A percentile compares a stretch with the other conserved stretches of the same genome.
Conservation (phyloP, 1,139 yeast species). For the Sugiyamaella paludigena region DNA sequence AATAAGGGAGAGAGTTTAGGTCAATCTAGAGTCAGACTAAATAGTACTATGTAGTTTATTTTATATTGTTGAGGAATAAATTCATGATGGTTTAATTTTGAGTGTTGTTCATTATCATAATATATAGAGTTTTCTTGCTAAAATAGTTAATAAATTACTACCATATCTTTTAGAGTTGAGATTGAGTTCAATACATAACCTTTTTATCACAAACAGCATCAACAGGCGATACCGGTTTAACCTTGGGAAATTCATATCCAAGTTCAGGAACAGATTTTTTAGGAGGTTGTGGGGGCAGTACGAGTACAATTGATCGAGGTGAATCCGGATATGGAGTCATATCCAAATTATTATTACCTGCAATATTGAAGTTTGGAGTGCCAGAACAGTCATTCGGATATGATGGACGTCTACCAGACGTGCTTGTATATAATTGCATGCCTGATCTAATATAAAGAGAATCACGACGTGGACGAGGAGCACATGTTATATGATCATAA, state of each 20-base stretch:
- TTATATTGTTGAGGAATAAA: not conserved
- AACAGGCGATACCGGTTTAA: conserved; percentile 9
- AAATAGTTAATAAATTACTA: not conserved
- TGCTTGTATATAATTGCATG: conserved; percentile 16
- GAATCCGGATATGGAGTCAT: conserved; percentile 15
- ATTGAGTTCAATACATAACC: conserved; percentile 3
- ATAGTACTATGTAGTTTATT: not conserved
- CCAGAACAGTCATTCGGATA: conserved; percentile 3
- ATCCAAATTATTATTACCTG: conserved; percentile 2
- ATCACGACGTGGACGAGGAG: conserved; percentile 20
- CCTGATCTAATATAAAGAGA: conserved; percentile 26
- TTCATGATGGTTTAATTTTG: not conserved
- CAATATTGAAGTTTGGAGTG: conserved; percentile 5
- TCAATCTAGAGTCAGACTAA: not conserved
- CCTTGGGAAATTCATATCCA: conserved; percentile 25
- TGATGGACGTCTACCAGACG: conserved; percentile 9
- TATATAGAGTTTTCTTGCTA: not conserved
- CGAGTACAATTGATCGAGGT: conserved; percentile 25
- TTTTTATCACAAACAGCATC: conserved; percentile 8
- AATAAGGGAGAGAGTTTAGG: not conserved
- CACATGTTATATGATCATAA: conserved; percentile 4
- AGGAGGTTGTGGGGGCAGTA: conserved; percentile 21
- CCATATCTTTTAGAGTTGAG: not conserved
- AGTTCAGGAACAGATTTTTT: conserved; percentile 13
- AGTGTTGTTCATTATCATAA: not conserved